These are phyloP conservation scores for Liquidambar formosana DNA, from an alignment of 164 flowering plant species.

Conservation along the genomic window DNA sequence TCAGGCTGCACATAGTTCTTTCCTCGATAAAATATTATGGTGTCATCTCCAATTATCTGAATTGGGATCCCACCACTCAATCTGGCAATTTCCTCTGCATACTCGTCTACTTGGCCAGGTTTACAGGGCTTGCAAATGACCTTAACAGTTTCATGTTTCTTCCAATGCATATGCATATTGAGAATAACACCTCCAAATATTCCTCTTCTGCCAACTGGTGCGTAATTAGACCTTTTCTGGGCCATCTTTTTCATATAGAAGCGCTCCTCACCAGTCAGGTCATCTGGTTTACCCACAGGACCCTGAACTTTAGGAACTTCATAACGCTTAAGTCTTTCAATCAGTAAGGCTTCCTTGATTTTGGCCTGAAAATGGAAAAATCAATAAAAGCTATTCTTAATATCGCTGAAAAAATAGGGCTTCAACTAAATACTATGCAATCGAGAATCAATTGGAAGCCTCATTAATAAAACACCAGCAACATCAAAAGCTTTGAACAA, in stretches of 20 bases:
- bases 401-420: not conserved
- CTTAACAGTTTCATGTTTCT: constrained; percentile 94
- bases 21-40: constrained; percentile 84
- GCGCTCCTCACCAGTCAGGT: constrained; percentile 79
- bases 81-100: constrained; percentile 78
- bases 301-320: constrained; percentile 86
- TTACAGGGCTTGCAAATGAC: constrained; percentile 86
- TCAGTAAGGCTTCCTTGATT: constrained; percentile 73
- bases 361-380: constrained; percentile 62
- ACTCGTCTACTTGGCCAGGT: constrained; percentile 80
- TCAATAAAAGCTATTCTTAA: not conserved
- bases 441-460: not conserved
- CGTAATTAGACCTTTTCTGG: constrained; percentile 85
- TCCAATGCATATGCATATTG: constrained; percentile 98
- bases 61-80: constrained; percentile 92
- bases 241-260: constrained; percentile 90
- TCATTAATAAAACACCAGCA: not conserved
- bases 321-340: constrained; percentile 77
- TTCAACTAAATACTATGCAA: not conserved
- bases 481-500: not conserved
- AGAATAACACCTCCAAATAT: constrained; percentile 93
- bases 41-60: constrained; percentile 71
- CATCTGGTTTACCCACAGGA: constrained; percentile 60
- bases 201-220: constrained; percentile 85
- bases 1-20: constrained; percentile 84